Conservation (phyloP, 2,329 filamentous ascomycete genomes). For the Rasamsonia emersonii region DNA sequence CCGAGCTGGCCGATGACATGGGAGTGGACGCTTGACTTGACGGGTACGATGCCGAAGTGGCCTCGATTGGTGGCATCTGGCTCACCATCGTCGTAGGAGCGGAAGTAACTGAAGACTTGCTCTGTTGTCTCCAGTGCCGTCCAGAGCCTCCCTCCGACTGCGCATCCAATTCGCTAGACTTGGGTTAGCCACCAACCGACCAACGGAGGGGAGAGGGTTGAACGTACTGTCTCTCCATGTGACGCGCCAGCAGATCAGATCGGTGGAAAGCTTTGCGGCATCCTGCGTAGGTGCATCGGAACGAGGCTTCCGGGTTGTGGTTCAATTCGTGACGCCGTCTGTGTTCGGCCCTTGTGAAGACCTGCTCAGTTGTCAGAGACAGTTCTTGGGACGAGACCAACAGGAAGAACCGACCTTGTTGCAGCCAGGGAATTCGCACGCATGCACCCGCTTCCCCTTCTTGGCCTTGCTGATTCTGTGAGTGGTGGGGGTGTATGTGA, state of each 20-base stretch:
- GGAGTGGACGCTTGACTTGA: conserved; percentile 21
- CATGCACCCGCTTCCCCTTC: conserved; percentile 44
- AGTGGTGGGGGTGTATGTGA: conserved; percentile 42
- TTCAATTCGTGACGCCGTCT: conserved; percentile 42
- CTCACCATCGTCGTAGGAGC: conserved; percentile 15
- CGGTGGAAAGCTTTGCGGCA: conserved; percentile 43
- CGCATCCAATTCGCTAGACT: conserved; percentile 26
- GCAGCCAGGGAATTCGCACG: conserved; percentile 40
- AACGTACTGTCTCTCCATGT: conserved; percentile 44
- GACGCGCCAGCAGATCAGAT: conserved; percentile 38
- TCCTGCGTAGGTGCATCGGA: conserved; percentile 33
- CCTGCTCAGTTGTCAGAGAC: conserved; percentile 20
- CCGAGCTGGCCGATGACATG: conserved; percentile 28
- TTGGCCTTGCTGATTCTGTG: conserved; percentile 44
- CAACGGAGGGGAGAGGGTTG: neutral
- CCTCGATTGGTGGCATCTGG: conserved; percentile 16
- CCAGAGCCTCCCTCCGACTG: conserved; percentile 19
- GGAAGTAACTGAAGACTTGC: conserved; percentile 14
- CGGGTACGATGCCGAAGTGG: conserved; percentile 16
- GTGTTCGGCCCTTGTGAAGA: conserved; percentile 44
- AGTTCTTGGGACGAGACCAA: too few relatives aligned
- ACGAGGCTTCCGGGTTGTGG: conserved; percentile 40
- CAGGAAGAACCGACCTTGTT: conserved; percentile 36
- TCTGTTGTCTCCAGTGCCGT: conserved; percentile 18
- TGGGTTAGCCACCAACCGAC: conserved; percentile 9